Evolutionary conservation across 1,284 basidiomycete species (phyloP).

Genomic region (Pascua sp.): DNA sequence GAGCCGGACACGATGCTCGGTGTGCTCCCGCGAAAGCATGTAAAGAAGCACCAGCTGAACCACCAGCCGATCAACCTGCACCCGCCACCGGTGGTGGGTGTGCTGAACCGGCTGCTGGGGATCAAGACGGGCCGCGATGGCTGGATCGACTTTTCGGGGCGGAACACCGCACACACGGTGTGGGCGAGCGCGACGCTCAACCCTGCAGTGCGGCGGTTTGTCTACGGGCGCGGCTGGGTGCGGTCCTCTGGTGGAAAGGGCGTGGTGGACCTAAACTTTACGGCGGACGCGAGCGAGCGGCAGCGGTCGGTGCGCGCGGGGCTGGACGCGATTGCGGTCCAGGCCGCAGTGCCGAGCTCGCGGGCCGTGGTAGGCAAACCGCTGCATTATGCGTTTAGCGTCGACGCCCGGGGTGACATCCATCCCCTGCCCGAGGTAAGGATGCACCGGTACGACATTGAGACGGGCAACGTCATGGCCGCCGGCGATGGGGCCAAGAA

Average conservation of each 20-base stretch:
- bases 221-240: constrained; percentile 33
- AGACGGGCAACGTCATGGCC: background rate
- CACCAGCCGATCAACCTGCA: constrained; percentile 25
- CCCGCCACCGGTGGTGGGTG: constrained; percentile 23
- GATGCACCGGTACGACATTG: background rate
- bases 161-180: constrained; percentile 24
- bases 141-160: constrained; percentile 15
- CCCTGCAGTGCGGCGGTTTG: constrained; percentile 20
- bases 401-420: constrained; percentile 17
- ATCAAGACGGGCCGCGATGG: constrained; percentile 7
- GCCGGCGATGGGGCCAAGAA: too few relatives aligned
- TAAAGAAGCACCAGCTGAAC: constrained; percentile 2
- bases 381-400: constrained; percentile 26
- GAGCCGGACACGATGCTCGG: constrained; percentile 35
- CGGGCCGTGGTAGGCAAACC: constrained; percentile 3
- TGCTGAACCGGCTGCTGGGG: constrained; percentile 20
- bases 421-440: too few relatives aligned
- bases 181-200: constrained; percentile 31
- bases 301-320: constrained; percentile 14
- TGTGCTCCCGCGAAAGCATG: constrained; percentile 20
- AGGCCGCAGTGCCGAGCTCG: background rate
- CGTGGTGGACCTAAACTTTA: constrained; percentile 32
- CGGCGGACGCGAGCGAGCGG: constrained; percentile 12
- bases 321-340: constrained; percentile 10
- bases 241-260: constrained; percentile 5